These are phyloP conservation scores for Reutealis trisperma DNA, from an alignment of 345 rosid species.

Conservation along the genomic window DNA sequence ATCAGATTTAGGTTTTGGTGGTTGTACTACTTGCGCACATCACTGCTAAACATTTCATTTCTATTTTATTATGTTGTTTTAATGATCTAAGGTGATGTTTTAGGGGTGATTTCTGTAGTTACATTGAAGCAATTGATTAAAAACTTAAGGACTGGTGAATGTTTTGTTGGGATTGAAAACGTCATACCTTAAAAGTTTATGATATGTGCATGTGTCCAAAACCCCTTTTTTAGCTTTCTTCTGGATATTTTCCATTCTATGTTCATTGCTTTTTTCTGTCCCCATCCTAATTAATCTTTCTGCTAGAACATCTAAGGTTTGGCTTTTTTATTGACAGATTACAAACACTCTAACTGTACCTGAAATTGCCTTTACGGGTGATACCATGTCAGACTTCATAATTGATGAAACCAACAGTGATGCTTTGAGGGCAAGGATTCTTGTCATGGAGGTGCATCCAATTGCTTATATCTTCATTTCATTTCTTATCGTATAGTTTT, in stretches of 20 bases:
- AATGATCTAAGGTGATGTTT: not conserved
- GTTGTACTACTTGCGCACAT: not conserved
- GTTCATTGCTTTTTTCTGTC: not conserved
- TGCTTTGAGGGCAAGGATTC: slow-evolving; percentile 78
- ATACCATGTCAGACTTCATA: slow-evolving; percentile 79
- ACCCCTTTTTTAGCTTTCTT: not conserved
- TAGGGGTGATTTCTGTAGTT: not conserved
- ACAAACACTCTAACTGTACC: slow-evolving; percentile 61
- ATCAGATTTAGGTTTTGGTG: not conserved
- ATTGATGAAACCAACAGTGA: slow-evolving; percentile 60
- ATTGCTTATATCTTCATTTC: slow-evolving; percentile 4
- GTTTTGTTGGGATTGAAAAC: not conserved
- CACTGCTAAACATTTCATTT: not conserved
- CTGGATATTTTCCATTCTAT: not conserved
- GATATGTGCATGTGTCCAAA: not conserved
- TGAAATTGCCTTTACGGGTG: slow-evolving; percentile 97
- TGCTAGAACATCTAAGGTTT: slow-evolving; percentile 16
- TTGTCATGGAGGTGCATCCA: slow-evolving; percentile 76
- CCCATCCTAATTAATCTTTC: not conserved
- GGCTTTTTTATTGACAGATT: slow-evolving; percentile 55
- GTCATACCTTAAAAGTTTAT: not conserved
- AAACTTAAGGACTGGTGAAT: not conserved
- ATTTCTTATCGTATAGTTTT: too few species aligned
- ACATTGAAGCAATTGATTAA: not conserved
- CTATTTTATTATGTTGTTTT: not conserved